Base-by-base conservation (phyloP, 495 filamentous ascomycete genomes). In the Tuber microsphaerosporum region DNA sequence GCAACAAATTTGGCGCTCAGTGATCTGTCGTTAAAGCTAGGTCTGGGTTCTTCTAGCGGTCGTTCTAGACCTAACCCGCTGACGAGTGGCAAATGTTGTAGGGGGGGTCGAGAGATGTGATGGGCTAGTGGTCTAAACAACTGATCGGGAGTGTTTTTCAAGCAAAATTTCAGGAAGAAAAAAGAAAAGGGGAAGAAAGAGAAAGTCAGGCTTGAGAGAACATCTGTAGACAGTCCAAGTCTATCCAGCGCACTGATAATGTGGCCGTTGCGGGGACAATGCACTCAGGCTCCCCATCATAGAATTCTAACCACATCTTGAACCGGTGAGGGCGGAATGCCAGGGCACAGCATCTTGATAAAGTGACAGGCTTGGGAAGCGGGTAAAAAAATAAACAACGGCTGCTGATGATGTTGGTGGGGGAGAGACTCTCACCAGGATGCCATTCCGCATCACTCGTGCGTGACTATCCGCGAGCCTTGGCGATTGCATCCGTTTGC, bases 401-500 rank as follows among this genome's bases (percentile, higher is more conserved):
- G 56, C 31, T 65, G 56, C 26, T 65, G 14, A 65, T 65, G 56
- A 12, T 65, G 56, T 65, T 65, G 56, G 16, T 65, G 56, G 26
- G 56, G 14, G 56, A n/a, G 26, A 34, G 56, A 61, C 51, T 17
- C 56, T 34, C 56, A 65, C 56, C 26, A 34, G 56, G 26, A 10
- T 19, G 56, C 56, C 56, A 34, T 65, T 65, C 56, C 56, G 56
- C 56, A 65, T 61, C 56, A 65, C 56, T 65, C 56, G 56, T 65
- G 26, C 26, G 56, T 34, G 16, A 76, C 41, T 43, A 34, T 46
- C 75, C 72, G 76, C 46, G 46, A 75, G 73, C 61, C 78, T 75
- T 42, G 73, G 68, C 77, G 77, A 75, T 71, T 78, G 65, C 65
- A 73, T 75, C 65, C 77, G 77, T 79, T 79, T 79, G 77, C 77